phyloP scores from a whole-genome alignment of 345 rosid genomes.

The Odontarrhena argentea region DNA sequence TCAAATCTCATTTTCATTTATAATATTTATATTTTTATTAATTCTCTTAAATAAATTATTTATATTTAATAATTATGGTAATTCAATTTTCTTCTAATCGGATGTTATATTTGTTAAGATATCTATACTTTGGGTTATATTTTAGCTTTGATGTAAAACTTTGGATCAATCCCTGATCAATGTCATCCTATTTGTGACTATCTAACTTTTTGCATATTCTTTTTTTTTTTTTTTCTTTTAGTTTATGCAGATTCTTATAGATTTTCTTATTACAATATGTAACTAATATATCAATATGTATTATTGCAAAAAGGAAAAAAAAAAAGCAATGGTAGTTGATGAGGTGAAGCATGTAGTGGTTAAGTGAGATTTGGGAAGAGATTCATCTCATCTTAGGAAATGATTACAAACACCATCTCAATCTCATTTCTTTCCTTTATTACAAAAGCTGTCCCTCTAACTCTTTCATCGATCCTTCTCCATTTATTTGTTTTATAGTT shows the following conservation, averaged over 20 bases:
- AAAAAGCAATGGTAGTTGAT: slow-evolving; percentile 1
- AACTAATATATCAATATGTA: neutral
- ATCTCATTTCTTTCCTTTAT: slow-evolving; percentile 29
- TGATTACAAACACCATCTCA: slow-evolving; percentile 38
- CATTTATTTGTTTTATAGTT: neutral
- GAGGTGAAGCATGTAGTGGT: slow-evolving; percentile 25
- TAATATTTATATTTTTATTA: slow-evolving; percentile 21
- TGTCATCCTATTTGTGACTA: neutral
- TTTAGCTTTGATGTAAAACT: neutral
- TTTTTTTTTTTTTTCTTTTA: no score
- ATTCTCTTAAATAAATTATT: neutral
- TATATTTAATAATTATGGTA: neutral
- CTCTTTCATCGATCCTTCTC: slow-evolving; percentile 12
- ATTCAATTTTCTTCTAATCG: neutral
- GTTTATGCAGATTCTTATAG: neutral
- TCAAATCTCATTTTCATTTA: slow-evolving; percentile 30
- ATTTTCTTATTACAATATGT: neutral
- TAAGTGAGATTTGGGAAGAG: slow-evolving; percentile 31
- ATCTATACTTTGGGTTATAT: neutral
- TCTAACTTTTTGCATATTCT: neutral
- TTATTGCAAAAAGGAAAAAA: neutral
- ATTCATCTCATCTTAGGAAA: slow-evolving; percentile 22
- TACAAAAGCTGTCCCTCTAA: slow-evolving; percentile 27
- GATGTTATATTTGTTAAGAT: neutral
- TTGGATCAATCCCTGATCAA: slow-evolving; percentile 3